Conservation (phyloP, 352 stramenopile species). For the Globisporangium acanthophoron region DNA sequence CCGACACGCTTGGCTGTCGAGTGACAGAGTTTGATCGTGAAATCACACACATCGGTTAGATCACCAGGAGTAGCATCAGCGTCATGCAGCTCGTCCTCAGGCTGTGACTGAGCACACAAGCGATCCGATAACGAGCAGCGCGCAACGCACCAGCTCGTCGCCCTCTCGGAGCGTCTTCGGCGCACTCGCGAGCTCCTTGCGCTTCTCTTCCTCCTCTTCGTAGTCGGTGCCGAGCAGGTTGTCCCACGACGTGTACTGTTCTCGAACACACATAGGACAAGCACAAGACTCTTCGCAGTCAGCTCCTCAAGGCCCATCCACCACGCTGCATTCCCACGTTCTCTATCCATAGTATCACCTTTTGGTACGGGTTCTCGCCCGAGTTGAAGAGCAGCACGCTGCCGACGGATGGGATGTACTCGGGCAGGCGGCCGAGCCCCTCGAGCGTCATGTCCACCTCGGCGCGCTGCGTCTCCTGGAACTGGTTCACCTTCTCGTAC, state of each 20-base stretch:
- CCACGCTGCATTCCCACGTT: neutral
- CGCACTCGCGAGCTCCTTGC: slow-evolving; percentile 73
- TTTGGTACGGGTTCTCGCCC: slow-evolving; percentile 85
- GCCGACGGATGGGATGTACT: slow-evolving; percentile 78
- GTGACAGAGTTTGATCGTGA: neutral
- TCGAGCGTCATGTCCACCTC: slow-evolving; percentile 79
- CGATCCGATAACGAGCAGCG: neutral
- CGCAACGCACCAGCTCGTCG: slow-evolving; percentile 56
- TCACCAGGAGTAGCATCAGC: neutral
- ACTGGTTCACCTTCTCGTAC: slow-evolving; percentile 82
- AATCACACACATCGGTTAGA: neutral
- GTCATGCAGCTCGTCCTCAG: no score
- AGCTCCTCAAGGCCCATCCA: neutral
- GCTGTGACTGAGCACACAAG: no score
- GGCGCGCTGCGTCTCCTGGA: slow-evolving; percentile 56
- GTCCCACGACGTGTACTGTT: slow-evolving; percentile 85
- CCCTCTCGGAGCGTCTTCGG: slow-evolving; percentile 77
- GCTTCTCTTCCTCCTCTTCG: slow-evolving; percentile 83
- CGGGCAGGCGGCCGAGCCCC: slow-evolving; percentile 65
- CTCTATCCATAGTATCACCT: slow-evolving; percentile 25
- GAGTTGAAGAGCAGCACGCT: slow-evolving; percentile 87
- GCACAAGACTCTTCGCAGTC: neutral
- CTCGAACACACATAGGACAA: slow-evolving; percentile 1
- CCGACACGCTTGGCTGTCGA: slow-evolving; percentile 44
- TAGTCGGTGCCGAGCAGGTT: slow-evolving; percentile 83